A percentile compares a stretch with the other conserved stretches of the same genome.
Conservation (phyloP, 208 protist genomes). For the Crithidia bombi region DNA sequence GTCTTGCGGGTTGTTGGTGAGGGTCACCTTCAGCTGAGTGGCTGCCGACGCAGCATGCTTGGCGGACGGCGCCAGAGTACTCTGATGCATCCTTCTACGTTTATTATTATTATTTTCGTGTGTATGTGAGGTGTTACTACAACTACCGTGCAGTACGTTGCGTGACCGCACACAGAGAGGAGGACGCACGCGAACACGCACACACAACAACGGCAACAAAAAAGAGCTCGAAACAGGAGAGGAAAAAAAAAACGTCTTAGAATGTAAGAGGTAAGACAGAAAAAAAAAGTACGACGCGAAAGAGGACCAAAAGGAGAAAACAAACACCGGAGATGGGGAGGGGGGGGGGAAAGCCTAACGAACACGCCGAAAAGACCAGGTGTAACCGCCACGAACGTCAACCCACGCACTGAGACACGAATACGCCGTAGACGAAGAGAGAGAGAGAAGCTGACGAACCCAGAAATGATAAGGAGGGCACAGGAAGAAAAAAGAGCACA, state of each 20-base stretch:
- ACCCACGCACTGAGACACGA: not conserved
- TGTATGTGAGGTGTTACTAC: not conserved
- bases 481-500: conserved; percentile 1
- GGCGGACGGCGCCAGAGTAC: not conserved
- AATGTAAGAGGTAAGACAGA: not conserved
- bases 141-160: not conserved
- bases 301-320: not conserved
- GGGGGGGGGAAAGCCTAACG: not conserved
- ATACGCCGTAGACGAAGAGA: not conserved
- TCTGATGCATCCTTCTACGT: not conserved
- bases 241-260: not conserved
- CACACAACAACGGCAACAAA: not conserved
- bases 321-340: too few relatives aligned
- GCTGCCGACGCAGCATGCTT: not conserved
- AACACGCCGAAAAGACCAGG: not conserved
- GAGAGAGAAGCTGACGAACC: not conserved
- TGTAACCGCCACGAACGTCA: not conserved
- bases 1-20: conserved; percentile 42
- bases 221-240: not conserved
- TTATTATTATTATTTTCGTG: not conserved
- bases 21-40: conserved; percentile 11
- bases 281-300: conserved; percentile 2
- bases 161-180: not conserved
- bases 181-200: not conserved
- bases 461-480: conserved; percentile 8